These are phyloP conservation scores for Chloris gayana DNA, from an alignment of 176 grass and related monocot genomes.

Conservation along the genomic window DNA sequence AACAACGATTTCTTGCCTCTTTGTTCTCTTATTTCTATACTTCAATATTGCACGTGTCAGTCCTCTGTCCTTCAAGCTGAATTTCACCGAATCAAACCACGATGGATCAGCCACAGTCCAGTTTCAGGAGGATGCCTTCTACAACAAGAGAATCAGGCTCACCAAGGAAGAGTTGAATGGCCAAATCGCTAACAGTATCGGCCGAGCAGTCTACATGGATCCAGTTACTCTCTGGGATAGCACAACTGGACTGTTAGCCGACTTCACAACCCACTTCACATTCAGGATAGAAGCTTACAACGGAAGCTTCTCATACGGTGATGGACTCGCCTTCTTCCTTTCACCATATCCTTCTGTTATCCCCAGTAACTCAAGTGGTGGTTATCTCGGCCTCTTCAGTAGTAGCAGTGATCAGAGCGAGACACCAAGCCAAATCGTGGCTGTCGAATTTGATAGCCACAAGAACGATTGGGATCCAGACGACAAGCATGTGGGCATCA, in stretches of 20 bases:
- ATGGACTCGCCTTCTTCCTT: conserved; percentile 70
- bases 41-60: not conserved
- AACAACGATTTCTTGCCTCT: conserved; percentile 27
- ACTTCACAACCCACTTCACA: conserved; percentile 60
- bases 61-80: conserved; percentile 49
- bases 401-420: not conserved
- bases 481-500: conserved; percentile 59
- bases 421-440: conserved; percentile 38
- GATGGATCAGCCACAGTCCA: conserved; percentile 11
- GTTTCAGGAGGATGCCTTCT: conserved; percentile 58
- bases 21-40: conserved; percentile 30
- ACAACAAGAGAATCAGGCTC: conserved; percentile 54
- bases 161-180: conserved; percentile 52
- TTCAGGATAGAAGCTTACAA: conserved; percentile 47
- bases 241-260: conserved; percentile 47
- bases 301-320: conserved; percentile 13
- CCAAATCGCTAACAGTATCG: conserved; percentile 40
- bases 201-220: conserved; percentile 51
- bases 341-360: conserved; percentile 52
- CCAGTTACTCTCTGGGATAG: conserved; percentile 60
- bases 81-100: conserved; percentile 47
- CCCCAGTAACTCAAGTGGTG: conserved; percentile 33
- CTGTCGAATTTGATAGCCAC: conserved; percentile 67
- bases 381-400: conserved; percentile 55
- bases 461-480: conserved; percentile 48